Evolutionary conservation across 164 flowering plant species (phyloP).

Genomic region (Protea cynaroides): DNA sequence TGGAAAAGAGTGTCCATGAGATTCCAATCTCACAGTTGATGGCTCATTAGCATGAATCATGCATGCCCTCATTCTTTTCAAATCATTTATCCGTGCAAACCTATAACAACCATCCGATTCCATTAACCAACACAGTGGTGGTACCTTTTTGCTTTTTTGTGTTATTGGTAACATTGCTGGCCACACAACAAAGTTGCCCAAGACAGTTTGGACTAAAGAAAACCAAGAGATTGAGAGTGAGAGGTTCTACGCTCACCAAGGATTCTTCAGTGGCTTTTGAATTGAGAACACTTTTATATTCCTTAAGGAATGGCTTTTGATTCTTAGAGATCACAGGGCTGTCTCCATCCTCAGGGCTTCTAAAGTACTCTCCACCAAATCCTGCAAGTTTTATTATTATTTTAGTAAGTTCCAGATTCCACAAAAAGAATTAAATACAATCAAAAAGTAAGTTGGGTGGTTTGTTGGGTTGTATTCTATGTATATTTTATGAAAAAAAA

Average conservation of each 20-base stretch:
- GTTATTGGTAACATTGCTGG: no score
- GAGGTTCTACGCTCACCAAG: constrained; percentile 41
- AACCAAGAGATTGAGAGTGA: not conserved
- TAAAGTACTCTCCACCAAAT: constrained; percentile 53
- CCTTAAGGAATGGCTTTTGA: constrained; percentile 40
- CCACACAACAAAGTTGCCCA: no score
- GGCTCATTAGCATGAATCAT: no score
- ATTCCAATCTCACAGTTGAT: no score
- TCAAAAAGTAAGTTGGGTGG: not conserved
- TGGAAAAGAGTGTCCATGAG: no score
- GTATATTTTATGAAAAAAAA: not conserved
- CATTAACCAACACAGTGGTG: no score
- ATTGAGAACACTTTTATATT: constrained; percentile 56
- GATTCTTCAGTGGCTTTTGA: constrained; percentile 57
- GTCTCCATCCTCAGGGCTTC: constrained; percentile 17
- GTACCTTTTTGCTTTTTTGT: no score
- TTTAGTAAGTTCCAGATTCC: not conserved
- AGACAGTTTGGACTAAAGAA: no score
- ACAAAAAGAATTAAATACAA: not conserved
- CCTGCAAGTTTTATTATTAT: constrained; percentile 30
- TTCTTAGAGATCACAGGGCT: constrained; percentile 4
- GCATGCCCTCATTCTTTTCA: no score
- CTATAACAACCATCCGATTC: no score
- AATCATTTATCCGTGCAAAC: no score
- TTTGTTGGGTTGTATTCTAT: not conserved